Evolutionary conservation across 352 stramenopile genomes (phyloP), one percentile per base, ranked within the genome.

Genomic region (Phytophthora citrophthora): DNA sequence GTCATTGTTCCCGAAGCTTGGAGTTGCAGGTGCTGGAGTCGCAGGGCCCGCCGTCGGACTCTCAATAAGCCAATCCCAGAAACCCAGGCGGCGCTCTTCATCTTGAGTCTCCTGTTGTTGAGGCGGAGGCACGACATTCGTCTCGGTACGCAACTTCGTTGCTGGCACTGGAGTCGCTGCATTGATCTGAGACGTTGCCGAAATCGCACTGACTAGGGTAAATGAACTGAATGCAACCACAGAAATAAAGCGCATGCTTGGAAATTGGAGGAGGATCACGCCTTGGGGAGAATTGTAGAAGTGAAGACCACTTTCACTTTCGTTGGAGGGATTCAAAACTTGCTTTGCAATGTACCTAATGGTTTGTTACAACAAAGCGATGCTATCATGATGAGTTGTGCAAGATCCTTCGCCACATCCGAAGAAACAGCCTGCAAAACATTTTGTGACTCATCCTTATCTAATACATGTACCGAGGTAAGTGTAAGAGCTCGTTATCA

Each of bases 91-190:
- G 12, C 36, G 54, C 18, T 41, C 54, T 43, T 16, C 56, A 6
- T 51, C 27, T 36, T 52, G 36, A 34, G 9, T 34, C 29, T n/a
- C 34, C 13, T 39, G 44, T 20, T 39, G 26, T 1, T 45, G 13
- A 8, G 54, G 54, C n/a, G 36, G 36, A 12, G 57, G 20, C 11
- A 26, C 11, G 2, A 32, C 48, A 15, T 65, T 59, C 9, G 38
- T 51, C 47, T 59, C 57, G 5, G 29, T 13, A 31, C 48, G 47
- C 7, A 59, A 18, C 41, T 59, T 65, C 16, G 57, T 48, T 15
- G 54, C 13, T 16, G 54, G 23, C 23, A 31, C 15, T 1, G 53
- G 53, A 29, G 53, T 53, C 9, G 43, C 27, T 26, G 29, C 26
- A 43, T 53, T 43, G 20, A n/a, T 47, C 23, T 54, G 20, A 16